Conservation (phyloP, 2,329 filamentous ascomycete genomes). For the Alternaria rosae region DNA sequence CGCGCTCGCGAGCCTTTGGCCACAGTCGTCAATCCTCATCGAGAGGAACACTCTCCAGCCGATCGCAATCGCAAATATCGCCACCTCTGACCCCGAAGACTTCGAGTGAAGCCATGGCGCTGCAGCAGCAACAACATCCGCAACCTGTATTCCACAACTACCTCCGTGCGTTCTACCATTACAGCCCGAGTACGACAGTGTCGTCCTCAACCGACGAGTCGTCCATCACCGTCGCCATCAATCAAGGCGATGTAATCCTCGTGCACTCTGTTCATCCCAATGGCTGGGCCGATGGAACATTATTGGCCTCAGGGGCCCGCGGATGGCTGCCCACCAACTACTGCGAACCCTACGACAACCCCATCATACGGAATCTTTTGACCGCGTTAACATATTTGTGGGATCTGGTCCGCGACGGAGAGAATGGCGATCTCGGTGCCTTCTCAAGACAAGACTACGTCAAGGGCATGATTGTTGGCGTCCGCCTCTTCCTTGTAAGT, state of each 20-base stretch:
- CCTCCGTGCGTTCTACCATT: constrained; percentile 91
- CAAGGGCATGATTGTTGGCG: constrained; percentile 90
- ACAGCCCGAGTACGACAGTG: constrained; percentile 78
- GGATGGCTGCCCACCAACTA: constrained; percentile 99
- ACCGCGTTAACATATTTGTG: constrained; percentile 90
- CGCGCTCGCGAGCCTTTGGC: constrained; percentile 29
- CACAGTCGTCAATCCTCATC: constrained; percentile 46
- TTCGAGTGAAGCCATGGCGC: constrained; percentile 67
- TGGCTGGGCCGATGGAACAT: constrained; percentile 96
- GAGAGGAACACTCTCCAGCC: constrained; percentile 38
- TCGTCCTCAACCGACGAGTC: constrained; percentile 75
- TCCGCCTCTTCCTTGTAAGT: constrained; percentile 85
- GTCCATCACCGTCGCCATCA: constrained; percentile 80
- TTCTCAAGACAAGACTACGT: constrained; percentile 94
- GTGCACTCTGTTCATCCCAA: constrained; percentile 98
- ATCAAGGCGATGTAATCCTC: constrained; percentile 89
- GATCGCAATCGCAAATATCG: constrained; percentile 67
- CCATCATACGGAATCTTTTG: constrained; percentile 83
- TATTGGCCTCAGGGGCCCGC: constrained; percentile 82
- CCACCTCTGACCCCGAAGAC: constrained; percentile 78
- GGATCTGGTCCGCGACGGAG: constrained; percentile 84
- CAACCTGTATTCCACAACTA: constrained; percentile 89
- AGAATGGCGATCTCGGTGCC: constrained; percentile 75
- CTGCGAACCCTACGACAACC: constrained; percentile 91
- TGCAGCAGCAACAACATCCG: constrained; percentile 53